These are phyloP conservation scores for Spathaspora girioi DNA, from an alignment of 805 yeast genomes.

Conservation along the genomic window DNA sequence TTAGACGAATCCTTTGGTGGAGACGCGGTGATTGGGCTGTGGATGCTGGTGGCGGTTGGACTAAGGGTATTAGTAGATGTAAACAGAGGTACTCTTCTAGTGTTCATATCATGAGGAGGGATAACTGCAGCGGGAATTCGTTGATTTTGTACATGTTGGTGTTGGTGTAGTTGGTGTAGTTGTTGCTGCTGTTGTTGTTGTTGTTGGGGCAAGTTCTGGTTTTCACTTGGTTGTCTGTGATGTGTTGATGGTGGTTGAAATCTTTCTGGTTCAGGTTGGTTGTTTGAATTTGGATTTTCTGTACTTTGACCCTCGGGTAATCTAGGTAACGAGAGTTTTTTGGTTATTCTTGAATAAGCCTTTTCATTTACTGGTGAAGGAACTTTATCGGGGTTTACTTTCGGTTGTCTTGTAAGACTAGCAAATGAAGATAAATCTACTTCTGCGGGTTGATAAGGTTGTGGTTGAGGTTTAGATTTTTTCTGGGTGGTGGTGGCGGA, in stretches of 20 bases:
- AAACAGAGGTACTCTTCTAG: conserved; percentile 6
- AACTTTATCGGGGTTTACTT: conserved; percentile 8
- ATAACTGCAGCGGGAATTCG: conserved; percentile 21
- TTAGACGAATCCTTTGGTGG: conserved; percentile 3
- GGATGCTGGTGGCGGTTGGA: conserved; percentile 1
- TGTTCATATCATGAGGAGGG: conserved; percentile 14
- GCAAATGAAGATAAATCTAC: conserved; percentile 43
- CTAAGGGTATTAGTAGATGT: no score
- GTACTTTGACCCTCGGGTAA: conserved; percentile 7
- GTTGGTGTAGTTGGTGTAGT: conserved; percentile 1
- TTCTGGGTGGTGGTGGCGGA: no score
- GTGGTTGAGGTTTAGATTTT: conserved; percentile 8
- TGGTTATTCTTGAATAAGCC: conserved; percentile 2
- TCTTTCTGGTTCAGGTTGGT: not conserved
- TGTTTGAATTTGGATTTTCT: conserved; percentile 1
- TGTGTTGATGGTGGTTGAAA: not conserved
- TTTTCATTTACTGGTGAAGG: conserved; percentile 1
- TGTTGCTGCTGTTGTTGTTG: not conserved
- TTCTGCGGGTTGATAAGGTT: conserved; percentile 44
- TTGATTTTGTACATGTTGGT: conserved; percentile 1
- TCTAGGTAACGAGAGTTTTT: conserved; percentile 6
- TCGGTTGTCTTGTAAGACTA: conserved; percentile 43
- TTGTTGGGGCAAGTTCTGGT: not conserved
- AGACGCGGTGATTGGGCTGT: conserved; percentile 1
- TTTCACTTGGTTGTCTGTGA: not conserved